Percentiles rank a stretch among this genome's conserved stretches.
These are phyloP conservation scores for Nicotiana paniculata DNA, from an alignment of 257 asterid genomes.

Conservation along the genomic window DNA sequence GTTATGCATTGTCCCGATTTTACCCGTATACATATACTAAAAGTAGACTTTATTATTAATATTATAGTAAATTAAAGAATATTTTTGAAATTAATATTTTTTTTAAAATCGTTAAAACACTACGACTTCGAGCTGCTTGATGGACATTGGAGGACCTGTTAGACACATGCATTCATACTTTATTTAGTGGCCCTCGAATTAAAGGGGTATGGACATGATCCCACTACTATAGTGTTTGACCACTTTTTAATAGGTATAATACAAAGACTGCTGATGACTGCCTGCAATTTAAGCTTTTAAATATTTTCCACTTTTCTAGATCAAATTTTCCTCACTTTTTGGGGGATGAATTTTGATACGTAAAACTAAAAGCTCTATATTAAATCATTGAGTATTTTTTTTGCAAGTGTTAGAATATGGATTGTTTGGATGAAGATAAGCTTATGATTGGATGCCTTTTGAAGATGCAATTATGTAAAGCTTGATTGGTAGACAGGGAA, in stretches of 20 bases:
- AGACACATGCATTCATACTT: conserved; percentile 4
- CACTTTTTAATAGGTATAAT: background rate
- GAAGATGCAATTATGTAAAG: background rate
- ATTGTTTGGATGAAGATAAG: background rate
- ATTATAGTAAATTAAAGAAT: background rate
- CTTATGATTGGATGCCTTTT: background rate
- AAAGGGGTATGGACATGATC: background rate
- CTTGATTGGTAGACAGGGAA: background rate
- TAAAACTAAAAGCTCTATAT: background rate
- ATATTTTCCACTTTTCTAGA: background rate
- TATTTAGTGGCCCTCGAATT: background rate
- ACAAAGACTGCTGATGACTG: background rate
- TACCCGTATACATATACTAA: background rate
- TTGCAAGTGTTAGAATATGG: background rate
- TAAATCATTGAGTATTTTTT: background rate
- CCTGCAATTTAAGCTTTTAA: background rate
- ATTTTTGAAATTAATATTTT: background rate
- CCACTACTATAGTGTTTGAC: background rate
- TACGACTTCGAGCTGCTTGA: background rate
- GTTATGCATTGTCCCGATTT: no score
- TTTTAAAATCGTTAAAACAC: background rate
- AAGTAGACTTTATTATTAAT: background rate
- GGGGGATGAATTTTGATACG: background rate
- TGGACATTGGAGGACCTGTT: background rate
- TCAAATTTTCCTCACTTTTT: conserved; percentile 1